phyloP scores from a whole-genome alignment of 768 basidiomycete genomes.

The Xerocomellus intermedius region DNA sequence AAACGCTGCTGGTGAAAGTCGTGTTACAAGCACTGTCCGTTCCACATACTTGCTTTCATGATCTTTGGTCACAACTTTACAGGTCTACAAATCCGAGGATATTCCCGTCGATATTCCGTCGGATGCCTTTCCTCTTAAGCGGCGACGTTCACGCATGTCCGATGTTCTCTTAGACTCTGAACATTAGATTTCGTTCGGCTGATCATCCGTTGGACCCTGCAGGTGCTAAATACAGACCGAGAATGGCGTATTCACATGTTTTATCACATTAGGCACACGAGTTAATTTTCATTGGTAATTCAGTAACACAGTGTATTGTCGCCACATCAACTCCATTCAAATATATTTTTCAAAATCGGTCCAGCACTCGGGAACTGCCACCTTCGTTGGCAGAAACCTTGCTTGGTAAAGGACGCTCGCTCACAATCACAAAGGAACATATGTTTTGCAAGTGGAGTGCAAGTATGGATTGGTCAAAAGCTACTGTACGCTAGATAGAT shows the following conservation, averaged over 20 bases:
- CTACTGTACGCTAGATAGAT: no score
- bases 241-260: conserved; percentile 21
- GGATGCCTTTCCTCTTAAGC: conserved; percentile 38
- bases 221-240: conserved; percentile 10
- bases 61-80: conserved; percentile 13
- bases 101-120: conserved; percentile 29
- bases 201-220: conserved; percentile 7
- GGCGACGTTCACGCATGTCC: conserved; percentile 44
- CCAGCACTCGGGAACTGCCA: no score
- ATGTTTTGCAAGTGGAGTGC: no score
- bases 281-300: conserved; percentile 24
- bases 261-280: conserved; percentile 22
- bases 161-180: conserved; percentile 32
- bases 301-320: conserved; percentile 8
- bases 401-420: no score
- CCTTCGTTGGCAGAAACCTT: no score
- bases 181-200: conserved; percentile 16
- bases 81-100: conserved; percentile 30
- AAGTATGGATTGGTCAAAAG: no score
- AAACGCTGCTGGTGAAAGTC: conserved; percentile 17
- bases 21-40: conserved; percentile 25
- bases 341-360: no score
- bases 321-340: not conserved
- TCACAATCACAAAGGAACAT: no score
- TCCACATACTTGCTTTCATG: not conserved